These are phyloP conservation scores for Juncus inflexus DNA, from an alignment of 176 grass and related monocot species.

Conservation along the genomic window DNA sequence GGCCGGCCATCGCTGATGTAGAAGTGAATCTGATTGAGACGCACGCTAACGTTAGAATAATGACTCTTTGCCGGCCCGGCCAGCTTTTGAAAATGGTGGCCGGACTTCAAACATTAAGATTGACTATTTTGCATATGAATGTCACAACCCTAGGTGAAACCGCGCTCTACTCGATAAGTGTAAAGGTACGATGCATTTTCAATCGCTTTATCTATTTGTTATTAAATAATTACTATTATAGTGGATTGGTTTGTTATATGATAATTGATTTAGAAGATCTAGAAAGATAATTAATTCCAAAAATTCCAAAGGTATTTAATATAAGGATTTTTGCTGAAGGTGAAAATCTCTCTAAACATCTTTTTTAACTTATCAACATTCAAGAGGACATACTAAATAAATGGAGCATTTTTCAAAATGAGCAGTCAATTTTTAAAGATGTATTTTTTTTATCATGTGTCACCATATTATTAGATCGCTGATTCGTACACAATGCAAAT, in stretches of 20 bases:
- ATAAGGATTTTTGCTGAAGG: too few relatives aligned
- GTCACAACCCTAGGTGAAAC: conserved; percentile 45
- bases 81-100: conserved; percentile 69
- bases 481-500: too few relatives aligned
- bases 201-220: background rate
- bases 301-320: too few relatives aligned
- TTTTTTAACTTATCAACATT: too few relatives aligned
- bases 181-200: conserved; percentile 50
- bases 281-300: background rate
- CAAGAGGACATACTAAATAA: too few relatives aligned
- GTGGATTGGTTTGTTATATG: conserved; percentile 2
- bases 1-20: conserved; percentile 54
- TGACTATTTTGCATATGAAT: conserved; percentile 78
- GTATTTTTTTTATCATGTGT: too few relatives aligned
- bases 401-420: too few relatives aligned
- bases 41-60: conserved; percentile 57
- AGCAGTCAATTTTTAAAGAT: too few relatives aligned
- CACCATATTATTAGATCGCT: too few relatives aligned
- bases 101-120: conserved; percentile 46
- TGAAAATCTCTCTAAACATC: too few relatives aligned
- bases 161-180: conserved; percentile 73
- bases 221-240: conserved; percentile 5
- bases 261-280: conserved; percentile 23
- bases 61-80: conserved; percentile 43
- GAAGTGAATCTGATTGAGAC: conserved; percentile 75